phyloP scores from a whole-genome alignment of 805 yeast genomes.

The Zygosaccharomyces bailii region DNA sequence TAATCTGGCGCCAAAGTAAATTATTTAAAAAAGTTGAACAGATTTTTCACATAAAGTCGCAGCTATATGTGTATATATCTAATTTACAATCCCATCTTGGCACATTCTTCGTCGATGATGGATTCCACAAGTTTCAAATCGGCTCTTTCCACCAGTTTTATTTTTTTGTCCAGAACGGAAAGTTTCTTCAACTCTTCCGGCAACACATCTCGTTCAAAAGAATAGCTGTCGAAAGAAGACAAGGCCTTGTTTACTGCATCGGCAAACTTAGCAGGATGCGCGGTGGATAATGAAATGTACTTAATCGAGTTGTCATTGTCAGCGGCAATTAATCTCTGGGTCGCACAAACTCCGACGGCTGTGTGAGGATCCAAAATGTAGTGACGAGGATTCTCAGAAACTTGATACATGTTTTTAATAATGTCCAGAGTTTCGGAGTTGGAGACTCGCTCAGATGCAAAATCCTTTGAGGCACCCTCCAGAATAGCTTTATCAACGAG shows the following conservation, averaged over 20 bases:
- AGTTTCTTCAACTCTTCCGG: constrained; percentile 82
- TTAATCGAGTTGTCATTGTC: constrained; percentile 44
- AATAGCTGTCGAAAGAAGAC: constrained; percentile 60
- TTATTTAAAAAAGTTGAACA: background rate
- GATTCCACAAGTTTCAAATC: constrained; percentile 71
- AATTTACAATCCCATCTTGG: constrained; percentile 41
- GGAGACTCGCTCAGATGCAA: constrained; percentile 75
- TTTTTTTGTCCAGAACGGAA: constrained; percentile 67
- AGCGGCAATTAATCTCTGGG: constrained; percentile 55
- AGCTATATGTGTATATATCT: constrained; percentile 6
- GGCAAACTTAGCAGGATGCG: constrained; percentile 98
- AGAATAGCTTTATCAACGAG: constrained; percentile 63
- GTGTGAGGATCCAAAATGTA: constrained; percentile 96
- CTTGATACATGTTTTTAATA: constrained; percentile 63
- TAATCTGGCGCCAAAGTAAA: constrained; percentile 39
- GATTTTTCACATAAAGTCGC: too few species aligned
- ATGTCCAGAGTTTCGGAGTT: constrained; percentile 77
- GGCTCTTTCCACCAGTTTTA: constrained; percentile 65
- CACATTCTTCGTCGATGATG: constrained; percentile 69
- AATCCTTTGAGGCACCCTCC: constrained; percentile 60
- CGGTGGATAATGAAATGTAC: constrained; percentile 83
- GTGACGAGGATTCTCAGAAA: constrained; percentile 49
- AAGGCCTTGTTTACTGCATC: constrained; percentile 90
- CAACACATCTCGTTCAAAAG: constrained; percentile 82
- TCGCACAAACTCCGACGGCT: constrained; percentile 87